Evolutionary conservation across 352 stramenopile species (phyloP).

Genomic region (Globisporangium middletonii): DNA sequence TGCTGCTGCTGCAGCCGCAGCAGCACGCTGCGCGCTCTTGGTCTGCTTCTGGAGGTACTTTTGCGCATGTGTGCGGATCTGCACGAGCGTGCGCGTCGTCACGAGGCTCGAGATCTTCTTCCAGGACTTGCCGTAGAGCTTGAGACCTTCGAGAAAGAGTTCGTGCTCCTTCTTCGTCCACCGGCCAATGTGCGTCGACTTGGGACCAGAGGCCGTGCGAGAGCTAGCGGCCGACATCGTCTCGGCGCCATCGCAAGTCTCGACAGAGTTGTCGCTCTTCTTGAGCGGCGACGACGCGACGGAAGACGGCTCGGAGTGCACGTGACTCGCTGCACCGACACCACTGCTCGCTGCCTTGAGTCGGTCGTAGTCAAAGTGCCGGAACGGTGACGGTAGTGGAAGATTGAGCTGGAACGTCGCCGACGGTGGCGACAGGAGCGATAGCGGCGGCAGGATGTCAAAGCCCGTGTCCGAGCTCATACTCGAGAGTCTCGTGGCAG

Average conservation of each 20-base stretch:
- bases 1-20: slow-evolving; percentile 16
- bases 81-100: slow-evolving; percentile 81
- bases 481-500: not conserved
- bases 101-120: slow-evolving; percentile 87
- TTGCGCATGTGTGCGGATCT: slow-evolving; percentile 96
- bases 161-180: slow-evolving; percentile 90
- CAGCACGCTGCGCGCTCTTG: slow-evolving; percentile 43
- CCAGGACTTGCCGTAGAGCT: slow-evolving; percentile 88
- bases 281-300: not conserved
- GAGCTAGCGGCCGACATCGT: not conserved
- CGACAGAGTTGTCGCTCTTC: not conserved
- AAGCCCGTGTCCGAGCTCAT: slow-evolving; percentile 6
- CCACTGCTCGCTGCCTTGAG: not conserved
- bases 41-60: slow-evolving; percentile 93
- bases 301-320: not conserved
- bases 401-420: slow-evolving; percentile 2
- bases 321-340: not conserved
- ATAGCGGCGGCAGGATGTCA: slow-evolving; percentile 8
- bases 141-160: slow-evolving; percentile 82
- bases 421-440: slow-evolving; percentile 7
- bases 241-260: not conserved
- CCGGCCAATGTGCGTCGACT: slow-evolving; percentile 49
- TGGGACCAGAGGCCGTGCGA: not conserved
- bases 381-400: slow-evolving; percentile 1
- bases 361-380: slow-evolving; percentile 4